Conservation (phyloP, 495 filamentous ascomycete species). For the Talaromyces wortmannii region DNA sequence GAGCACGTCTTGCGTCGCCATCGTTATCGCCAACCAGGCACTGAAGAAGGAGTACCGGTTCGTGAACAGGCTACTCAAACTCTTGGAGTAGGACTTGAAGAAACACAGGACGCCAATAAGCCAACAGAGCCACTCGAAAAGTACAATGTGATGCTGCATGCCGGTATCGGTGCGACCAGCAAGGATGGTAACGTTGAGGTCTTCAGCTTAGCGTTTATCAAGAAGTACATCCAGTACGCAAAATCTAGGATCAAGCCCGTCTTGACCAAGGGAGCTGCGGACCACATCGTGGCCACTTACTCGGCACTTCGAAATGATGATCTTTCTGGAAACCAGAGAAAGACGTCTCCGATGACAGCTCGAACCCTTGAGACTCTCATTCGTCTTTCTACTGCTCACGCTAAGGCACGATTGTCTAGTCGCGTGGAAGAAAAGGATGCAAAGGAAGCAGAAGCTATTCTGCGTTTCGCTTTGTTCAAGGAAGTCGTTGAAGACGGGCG, state of each 20-base stretch:
- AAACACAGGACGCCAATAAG: constrained; percentile 61
- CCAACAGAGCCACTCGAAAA: constrained; percentile 94
- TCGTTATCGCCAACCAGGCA: constrained; percentile 87
- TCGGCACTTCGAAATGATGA: constrained; percentile 93
- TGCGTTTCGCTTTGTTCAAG: constrained; percentile 96
- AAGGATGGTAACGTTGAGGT: constrained; percentile 75
- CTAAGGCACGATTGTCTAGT: constrained; percentile 85
- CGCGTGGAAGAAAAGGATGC: constrained; percentile 92
- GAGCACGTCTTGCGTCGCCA: constrained; percentile 99
- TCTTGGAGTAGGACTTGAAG: constrained; percentile 82
- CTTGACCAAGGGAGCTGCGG: constrained; percentile 85
- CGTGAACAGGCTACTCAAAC: constrained; percentile 80
- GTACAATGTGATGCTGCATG: constrained; percentile 92
- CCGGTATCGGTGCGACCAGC: constrained; percentile 71
- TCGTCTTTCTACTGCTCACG: constrained; percentile 92
- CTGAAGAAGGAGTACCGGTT: constrained; percentile 92
- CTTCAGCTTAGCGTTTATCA: constrained; percentile 97
- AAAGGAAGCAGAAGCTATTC: constrained; percentile 77
- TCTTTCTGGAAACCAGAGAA: constrained; percentile 85
- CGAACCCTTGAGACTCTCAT: constrained; percentile 97
- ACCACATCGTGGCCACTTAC: constrained; percentile 90
- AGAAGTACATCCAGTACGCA: constrained; percentile 99
- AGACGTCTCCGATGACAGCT: constrained; percentile 91
- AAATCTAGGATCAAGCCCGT: constrained; percentile 88
- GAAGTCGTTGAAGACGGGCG: constrained; percentile 88